Conservation (phyloP, 2,329 filamentous ascomycete species). For the Monilinia aucupariae region DNA sequence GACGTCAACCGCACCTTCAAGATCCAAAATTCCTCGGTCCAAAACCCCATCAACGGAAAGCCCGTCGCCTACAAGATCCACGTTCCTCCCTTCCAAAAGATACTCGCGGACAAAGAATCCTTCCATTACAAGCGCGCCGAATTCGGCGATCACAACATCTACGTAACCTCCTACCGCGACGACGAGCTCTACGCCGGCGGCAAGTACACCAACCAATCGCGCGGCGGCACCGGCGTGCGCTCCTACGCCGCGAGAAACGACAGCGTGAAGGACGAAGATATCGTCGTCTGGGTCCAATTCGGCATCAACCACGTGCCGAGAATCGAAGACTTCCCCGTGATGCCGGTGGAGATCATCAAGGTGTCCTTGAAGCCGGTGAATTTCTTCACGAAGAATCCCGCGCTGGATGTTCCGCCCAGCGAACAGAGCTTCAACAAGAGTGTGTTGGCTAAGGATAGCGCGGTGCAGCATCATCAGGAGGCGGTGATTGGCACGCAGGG, state of each 20-base stretch:
- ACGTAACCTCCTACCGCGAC: constrained; percentile 50
- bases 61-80: constrained; percentile 53
- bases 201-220: constrained; percentile 52
- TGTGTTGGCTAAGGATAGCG: constrained; percentile 3
- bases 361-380: constrained; percentile 47
- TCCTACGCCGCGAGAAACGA: constrained; percentile 49
- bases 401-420: constrained; percentile 45
- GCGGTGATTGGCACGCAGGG: constrained; percentile 11
- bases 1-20: constrained; percentile 51
- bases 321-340: constrained; percentile 62
- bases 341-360: constrained; percentile 55
- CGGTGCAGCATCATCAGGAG: constrained; percentile 8
- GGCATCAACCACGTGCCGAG: constrained; percentile 60
- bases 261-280: constrained; percentile 46
- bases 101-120: constrained; percentile 45
- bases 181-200: constrained; percentile 49
- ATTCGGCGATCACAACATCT: constrained; percentile 51
- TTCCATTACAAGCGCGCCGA: constrained; percentile 47
- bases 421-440: constrained; percentile 41
- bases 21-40: constrained; percentile 48
- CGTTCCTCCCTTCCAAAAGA: constrained; percentile 51
- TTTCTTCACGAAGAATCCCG: constrained; percentile 49
- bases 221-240: constrained; percentile 48
- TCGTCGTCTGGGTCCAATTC: constrained; percentile 54
- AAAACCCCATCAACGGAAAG: constrained; percentile 50